Conservation (phyloP, 1,139 yeast species). For the Pichia sp. region DNA sequence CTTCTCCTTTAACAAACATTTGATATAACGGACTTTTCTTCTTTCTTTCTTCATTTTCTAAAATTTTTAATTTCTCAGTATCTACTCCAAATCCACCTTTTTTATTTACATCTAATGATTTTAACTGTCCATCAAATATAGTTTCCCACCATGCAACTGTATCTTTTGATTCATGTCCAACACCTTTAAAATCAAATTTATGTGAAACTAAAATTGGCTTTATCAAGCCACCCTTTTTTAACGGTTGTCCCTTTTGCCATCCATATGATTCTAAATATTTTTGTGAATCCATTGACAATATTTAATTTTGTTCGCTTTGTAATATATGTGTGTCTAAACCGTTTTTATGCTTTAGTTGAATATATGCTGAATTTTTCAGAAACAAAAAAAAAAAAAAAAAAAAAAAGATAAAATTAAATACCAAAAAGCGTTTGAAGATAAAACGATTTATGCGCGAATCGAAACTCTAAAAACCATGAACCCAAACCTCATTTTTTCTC, state of each 20-base stretch:
- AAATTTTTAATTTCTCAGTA: background rate
- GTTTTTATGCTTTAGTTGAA: too few relatives aligned
- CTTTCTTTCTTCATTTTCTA: slow-evolving; percentile 33
- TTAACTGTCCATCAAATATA: slow-evolving; percentile 87
- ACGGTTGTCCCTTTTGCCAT: slow-evolving; percentile 88
- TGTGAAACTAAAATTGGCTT: slow-evolving; percentile 88
- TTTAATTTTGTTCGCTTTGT: background rate
- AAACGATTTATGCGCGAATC: too few relatives aligned
- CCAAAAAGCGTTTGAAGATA: too few relatives aligned
- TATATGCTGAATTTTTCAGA: too few relatives aligned
- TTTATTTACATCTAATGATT: slow-evolving; percentile 58
- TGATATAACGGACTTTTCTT: slow-evolving; percentile 47
- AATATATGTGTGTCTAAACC: too few relatives aligned
- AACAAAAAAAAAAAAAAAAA: too few relatives aligned
- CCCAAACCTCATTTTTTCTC: too few relatives aligned
- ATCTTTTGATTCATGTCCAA: slow-evolving; percentile 65
- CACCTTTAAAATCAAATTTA: slow-evolving; percentile 83
- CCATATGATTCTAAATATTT: slow-evolving; percentile 73
- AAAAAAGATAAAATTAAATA: too few relatives aligned
- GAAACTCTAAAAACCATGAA: too few relatives aligned
- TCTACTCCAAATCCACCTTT: slow-evolving; percentile 18
- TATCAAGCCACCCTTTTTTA: slow-evolving; percentile 69
- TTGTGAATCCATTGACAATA: slow-evolving; percentile 58
- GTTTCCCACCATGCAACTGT: slow-evolving; percentile 97
- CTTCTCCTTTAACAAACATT: slow-evolving; percentile 83